Base-by-base conservation (phyloP, 345 rosid genomes). In the Cochlearia excelsa region DNA sequence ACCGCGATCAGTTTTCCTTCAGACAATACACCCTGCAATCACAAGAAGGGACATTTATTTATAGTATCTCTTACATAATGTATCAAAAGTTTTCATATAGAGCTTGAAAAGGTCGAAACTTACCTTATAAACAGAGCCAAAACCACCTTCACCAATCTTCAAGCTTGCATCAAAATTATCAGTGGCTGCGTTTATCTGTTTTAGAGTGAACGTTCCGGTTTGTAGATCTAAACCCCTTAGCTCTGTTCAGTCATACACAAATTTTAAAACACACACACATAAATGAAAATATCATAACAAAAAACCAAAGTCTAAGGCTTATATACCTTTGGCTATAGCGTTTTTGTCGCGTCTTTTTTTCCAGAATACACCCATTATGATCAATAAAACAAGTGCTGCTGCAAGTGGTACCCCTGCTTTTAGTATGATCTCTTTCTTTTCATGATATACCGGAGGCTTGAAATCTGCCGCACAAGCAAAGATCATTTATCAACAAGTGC, bases 101-200 rank as follows among this genome's bases (percentile, higher is more conserved):
- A 64, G 54, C 23, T 5, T 30, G n/a, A n/a, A 4, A 29, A 56
- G 26, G 33, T 29, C 30, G 6, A 23, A 27, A 30, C 2, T 70
- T 69, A 84, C 95, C 78, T 76, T 87, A 66, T 84, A 84, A 51
- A 87, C 91, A 51, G 79, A 64, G 70, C 95, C 91, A 68, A 84
- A 84, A 57, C 95, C 95, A 73, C 91, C 91, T 79, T 87, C 86
- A 29, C 91, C 95, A 48, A 87, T 61, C 69, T 87, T 87, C 65
- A 73, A 75, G 4, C 74, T 62, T 28, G 71, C 72, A 66, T 78
- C 85, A 28, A 87, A 87, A 71, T 82, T 75, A 57, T 74, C 60
- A 16, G 91, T 87, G 29, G 95, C 91, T 54, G 82, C 87, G 69
- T 84, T 77, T 23, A 84, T 82, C 70, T 84, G 88, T 57, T 71